Evolutionary conservation across 148 eudicot species (phyloP).

Genomic region (Vaccinium myrtillus): DNA sequence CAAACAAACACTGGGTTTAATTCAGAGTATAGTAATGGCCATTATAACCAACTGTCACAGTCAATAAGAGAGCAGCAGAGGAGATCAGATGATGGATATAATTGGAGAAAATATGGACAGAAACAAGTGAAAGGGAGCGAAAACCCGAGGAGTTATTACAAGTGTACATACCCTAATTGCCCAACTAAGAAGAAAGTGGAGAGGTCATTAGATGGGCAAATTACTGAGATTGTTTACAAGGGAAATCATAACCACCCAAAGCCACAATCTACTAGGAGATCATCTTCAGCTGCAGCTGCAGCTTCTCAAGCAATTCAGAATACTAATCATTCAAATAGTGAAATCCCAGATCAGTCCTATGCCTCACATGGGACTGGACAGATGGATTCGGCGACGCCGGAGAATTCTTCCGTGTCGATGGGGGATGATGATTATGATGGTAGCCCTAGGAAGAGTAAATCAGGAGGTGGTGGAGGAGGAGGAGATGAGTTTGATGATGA

Average conservation of each 20-base stretch:
- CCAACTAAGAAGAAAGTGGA: conserved; percentile 74
- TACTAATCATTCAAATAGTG: conserved; percentile 24
- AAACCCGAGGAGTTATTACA: conserved; percentile 78
- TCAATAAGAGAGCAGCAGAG: conserved; percentile 29
- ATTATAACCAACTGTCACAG: conserved; percentile 34
- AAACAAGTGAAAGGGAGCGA: conserved; percentile 82
- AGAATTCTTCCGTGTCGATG: conserved; percentile 62
- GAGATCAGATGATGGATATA: conserved; percentile 60
- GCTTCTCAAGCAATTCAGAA: conserved; percentile 28
- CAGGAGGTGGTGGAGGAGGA: background rate
- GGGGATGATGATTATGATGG: conserved; percentile 61
- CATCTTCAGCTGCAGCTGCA: conserved; percentile 11
- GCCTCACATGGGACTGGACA: conserved; percentile 38
- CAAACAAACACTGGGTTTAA: conserved; percentile 19
- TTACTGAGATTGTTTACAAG: conserved; percentile 75
- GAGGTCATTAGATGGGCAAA: conserved; percentile 59
- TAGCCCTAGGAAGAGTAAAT: conserved; percentile 42
- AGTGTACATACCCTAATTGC: conserved; percentile 64
- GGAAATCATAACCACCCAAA: conserved; percentile 78
- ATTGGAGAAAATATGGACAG: conserved; percentile 85
- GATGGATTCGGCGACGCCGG: conserved; percentile 62
- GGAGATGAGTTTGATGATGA: conserved; percentile 43
- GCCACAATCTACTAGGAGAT: conserved; percentile 56
- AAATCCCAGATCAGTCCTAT: conserved; percentile 44
- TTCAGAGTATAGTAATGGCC: conserved; percentile 7